Conservation (phyloP, 2,329 filamentous ascomycete species). For the Spiromastix sp. region DNA sequence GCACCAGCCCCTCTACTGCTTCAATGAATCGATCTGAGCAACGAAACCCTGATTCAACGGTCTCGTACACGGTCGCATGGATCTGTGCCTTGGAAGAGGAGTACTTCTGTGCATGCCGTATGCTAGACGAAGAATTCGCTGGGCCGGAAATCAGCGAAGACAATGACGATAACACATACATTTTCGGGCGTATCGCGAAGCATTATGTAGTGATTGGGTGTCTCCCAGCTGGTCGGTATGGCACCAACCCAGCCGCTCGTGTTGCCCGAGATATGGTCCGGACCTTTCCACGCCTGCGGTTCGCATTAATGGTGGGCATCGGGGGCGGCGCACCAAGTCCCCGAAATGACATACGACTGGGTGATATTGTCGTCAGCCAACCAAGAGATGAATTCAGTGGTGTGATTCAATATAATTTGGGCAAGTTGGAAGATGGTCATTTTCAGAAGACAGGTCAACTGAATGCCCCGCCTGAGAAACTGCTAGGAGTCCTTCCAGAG, state of each 20-base stretch:
- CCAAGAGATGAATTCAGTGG: slow-evolving; percentile 11
- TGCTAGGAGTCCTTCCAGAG: slow-evolving; percentile 8
- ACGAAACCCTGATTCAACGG: too few species aligned
- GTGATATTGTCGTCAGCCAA: slow-evolving; percentile 16
- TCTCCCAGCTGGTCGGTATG: slow-evolving; percentile 11
- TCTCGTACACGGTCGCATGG: slow-evolving; percentile 5
- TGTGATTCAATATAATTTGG: slow-evolving; percentile 20
- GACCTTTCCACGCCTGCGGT: slow-evolving; percentile 12
- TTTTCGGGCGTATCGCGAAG: slow-evolving; percentile 12
- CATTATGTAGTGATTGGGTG: slow-evolving; percentile 15
- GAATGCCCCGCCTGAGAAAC: slow-evolving; percentile 10
- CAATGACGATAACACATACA: slow-evolving; percentile 14
- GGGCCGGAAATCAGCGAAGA: not conserved
- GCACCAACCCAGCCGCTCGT: slow-evolving; percentile 10
- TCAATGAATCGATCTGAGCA: too few species aligned
- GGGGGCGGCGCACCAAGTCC: slow-evolving; percentile 14
- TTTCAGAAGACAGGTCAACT: slow-evolving; percentile 12
- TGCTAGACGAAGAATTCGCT: not conserved
- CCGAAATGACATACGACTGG: slow-evolving; percentile 14
- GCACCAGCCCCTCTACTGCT: too few species aligned
- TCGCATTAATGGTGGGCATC: slow-evolving; percentile 16
- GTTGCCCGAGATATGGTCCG: slow-evolving; percentile 11
- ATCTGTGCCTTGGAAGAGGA: not conserved
- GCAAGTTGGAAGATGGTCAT: slow-evolving; percentile 8
- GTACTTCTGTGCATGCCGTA: not conserved